Base-by-base conservation (phyloP, 345 rosid species). In the Pistacia integerrima region DNA sequence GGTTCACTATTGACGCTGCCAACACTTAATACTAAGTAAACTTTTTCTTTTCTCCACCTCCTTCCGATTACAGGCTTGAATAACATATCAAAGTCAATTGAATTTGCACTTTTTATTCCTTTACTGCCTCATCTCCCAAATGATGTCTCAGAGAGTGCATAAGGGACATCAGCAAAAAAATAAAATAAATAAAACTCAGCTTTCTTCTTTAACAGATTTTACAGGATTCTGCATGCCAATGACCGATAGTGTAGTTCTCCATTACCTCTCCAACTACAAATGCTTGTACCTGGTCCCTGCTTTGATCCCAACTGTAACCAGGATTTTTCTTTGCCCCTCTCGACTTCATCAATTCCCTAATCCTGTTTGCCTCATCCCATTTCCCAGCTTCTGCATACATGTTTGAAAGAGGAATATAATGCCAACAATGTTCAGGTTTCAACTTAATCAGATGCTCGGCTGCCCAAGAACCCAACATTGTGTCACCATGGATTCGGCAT, bases 261-360 rank as follows among this genome's bases (percentile, higher is more conserved):
- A 83, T 48, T 52, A 30, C 77, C 67, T 83, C 87, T 65, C 84
- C 87, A 44, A 69, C 80, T 9, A 83, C 81, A 64, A 83, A 87
- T 64, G 83, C 79, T 49, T 87, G 85, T 22, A 77, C 80, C 72
- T 56, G 68, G 58, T 82, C 84, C 6, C 64, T 72, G 49, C 80
- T 82, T 74, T 82, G 86, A 17, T 87, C 86, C 93, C 90, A 91
- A 77, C 90, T 87, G 69, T 74, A 86, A 55, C 84, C 92, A 18
- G 89, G 90, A 22, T 33, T 74, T 76, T 90, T 87, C 64, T 59
- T 85, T 70, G 87, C 81, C 52, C 83, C 84, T 67, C 79, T 82
- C 12, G 79, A 83, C 78, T 79, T 84, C 92, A 90, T 87, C 76
- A 82, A 52, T 55, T 81, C 82, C 76, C 89, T 79, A 9, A 89